phyloP scores from a whole-genome alignment of 169 alveolate species.

The Eimeria necatrix region DNA sequence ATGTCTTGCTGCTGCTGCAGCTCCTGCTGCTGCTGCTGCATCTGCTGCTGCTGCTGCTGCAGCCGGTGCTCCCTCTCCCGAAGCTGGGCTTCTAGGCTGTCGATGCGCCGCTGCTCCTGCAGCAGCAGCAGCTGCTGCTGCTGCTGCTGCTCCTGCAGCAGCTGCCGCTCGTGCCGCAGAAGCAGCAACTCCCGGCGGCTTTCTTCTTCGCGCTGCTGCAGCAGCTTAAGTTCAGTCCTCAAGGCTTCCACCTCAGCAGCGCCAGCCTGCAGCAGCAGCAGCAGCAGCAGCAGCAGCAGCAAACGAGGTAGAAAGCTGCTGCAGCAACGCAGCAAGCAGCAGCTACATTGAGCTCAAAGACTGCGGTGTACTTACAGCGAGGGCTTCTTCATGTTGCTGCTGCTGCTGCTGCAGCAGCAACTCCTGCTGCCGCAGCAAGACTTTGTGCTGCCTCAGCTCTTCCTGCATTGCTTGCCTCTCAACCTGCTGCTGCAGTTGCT shows the following conservation, averaged over 20 bases:
- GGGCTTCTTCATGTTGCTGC: constrained; percentile 47
- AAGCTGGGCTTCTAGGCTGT: constrained; percentile 16
- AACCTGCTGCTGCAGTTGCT: constrained; percentile 11
- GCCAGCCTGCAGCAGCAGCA: constrained; percentile 47
- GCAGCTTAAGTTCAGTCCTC: neutral
- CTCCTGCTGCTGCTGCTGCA: constrained; percentile 66
- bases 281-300: constrained; percentile 63
- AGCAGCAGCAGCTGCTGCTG: constrained; percentile 69
- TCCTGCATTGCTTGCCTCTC: neutral
- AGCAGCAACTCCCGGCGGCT: neutral
- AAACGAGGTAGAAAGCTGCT: neutral
- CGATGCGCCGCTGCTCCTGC: constrained; percentile 56
- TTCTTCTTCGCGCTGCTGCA: constrained; percentile 43
- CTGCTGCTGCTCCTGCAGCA: constrained; percentile 69
- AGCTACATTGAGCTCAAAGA: neutral
- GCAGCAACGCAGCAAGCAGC: neutral
- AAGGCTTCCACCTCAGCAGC: constrained; percentile 20
- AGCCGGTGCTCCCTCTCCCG: constrained; percentile 49
- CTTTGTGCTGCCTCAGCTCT: constrained; percentile 32
- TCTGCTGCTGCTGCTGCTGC: constrained; percentile 59
- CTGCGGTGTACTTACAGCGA: constrained; percentile 28
- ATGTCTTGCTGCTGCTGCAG: constrained; percentile 66
- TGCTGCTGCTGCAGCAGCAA: constrained; percentile 19
- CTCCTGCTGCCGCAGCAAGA: constrained; percentile 43
- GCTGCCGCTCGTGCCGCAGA: constrained; percentile 36